Conservation (phyloP, 306 rosid species). For the Sicyos edulis region DNA sequence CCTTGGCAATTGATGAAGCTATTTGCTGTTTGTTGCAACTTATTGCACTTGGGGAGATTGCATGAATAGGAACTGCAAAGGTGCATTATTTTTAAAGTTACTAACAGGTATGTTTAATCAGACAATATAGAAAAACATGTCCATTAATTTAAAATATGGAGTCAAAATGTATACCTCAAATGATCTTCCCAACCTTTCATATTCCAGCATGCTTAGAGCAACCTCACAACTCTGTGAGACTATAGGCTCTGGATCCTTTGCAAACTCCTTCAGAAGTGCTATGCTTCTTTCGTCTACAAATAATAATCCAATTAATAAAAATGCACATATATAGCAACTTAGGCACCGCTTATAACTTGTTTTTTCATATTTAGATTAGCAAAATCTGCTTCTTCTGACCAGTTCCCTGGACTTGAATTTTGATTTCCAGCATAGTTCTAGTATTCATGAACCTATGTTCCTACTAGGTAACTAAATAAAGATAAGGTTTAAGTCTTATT, state of each 20-base stretch:
- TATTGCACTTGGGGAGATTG: slow-evolving; percentile 54
- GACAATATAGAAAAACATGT: background rate
- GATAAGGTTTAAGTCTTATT: background rate
- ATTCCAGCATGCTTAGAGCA: slow-evolving; percentile 90
- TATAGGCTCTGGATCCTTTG: slow-evolving; percentile 78
- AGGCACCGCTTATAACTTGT: background rate
- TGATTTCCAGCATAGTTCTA: background rate
- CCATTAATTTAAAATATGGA: background rate
- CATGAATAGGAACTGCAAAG: slow-evolving; percentile 78
- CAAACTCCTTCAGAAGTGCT: slow-evolving; percentile 78
- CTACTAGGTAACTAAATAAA: background rate
- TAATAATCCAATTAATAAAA: background rate
- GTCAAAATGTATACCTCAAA: slow-evolving; percentile 57
- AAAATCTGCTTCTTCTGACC: too few relatives aligned
- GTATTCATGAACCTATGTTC: background rate
- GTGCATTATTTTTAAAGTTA: background rate
- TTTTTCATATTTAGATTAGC: too few relatives aligned
- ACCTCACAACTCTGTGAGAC: slow-evolving; percentile 96
- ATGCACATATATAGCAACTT: background rate
- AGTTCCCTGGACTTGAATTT: background rate
- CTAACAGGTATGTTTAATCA: background rate
- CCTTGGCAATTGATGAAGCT: slow-evolving; percentile 9
- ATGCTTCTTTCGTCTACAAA: slow-evolving; percentile 61
- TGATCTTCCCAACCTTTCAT: slow-evolving; percentile 75
- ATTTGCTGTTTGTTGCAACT: background rate